Conservation (phyloP, 2,329 filamentous ascomycete species). For the Sordariomycetes sp. region DNA sequence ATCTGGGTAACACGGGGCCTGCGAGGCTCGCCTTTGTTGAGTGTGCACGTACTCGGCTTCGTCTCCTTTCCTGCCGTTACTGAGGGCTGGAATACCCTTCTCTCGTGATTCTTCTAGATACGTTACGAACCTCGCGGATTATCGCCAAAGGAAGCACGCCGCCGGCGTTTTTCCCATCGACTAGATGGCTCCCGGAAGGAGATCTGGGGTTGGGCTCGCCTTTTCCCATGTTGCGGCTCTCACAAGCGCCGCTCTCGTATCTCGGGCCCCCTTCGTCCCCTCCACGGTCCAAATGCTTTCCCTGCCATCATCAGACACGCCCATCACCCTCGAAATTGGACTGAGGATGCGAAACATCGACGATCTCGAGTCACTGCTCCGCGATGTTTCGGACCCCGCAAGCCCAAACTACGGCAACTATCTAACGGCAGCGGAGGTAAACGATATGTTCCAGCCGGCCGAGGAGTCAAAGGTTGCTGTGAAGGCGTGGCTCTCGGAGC, state of each 20-base stretch:
- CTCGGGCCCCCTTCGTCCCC: background rate
- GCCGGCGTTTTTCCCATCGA: background rate
- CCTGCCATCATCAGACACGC: background rate
- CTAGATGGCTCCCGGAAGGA: background rate
- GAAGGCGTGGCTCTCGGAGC: constrained; percentile 11
- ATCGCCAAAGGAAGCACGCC: background rate
- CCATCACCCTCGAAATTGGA: constrained; percentile 5
- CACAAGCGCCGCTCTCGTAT: background rate
- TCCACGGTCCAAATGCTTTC: constrained; percentile 2
- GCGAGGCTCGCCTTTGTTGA: too few species aligned
- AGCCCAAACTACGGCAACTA: constrained; percentile 16
- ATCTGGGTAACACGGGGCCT: too few species aligned
- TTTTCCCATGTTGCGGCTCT: background rate
- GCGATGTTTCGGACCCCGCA: constrained; percentile 13
- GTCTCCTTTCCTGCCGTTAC: too few species aligned
- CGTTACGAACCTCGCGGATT: background rate
- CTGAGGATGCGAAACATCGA: constrained; percentile 23
- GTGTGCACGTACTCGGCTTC: too few species aligned
- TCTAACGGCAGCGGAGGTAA: constrained; percentile 12
- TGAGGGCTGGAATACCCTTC: too few species aligned
- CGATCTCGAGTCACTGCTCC: constrained; percentile 13
- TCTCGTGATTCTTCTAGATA: too few species aligned
- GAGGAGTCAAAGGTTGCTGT: constrained; percentile 11
- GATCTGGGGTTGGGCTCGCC: background rate
- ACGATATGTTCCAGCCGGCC: constrained; percentile 13